These are phyloP conservation scores for Citrullus colocynthis DNA, from an alignment of 306 rosid genomes.

Conservation along the genomic window DNA sequence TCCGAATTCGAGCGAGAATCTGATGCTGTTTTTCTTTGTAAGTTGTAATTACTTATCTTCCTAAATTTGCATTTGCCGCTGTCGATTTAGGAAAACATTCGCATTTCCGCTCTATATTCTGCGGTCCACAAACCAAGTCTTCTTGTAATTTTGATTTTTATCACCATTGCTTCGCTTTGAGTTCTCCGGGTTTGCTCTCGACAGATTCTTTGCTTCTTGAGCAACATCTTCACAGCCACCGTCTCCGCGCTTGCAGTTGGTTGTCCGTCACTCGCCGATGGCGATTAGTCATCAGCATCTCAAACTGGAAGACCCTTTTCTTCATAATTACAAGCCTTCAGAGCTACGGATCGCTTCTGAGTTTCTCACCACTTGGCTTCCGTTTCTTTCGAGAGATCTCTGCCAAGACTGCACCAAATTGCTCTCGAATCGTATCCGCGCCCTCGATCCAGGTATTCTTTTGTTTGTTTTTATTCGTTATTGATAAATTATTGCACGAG, in stretches of 20 bases:
- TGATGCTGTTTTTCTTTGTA: neutral
- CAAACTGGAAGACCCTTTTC: constrained; percentile 38
- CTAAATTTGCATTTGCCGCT: neutral
- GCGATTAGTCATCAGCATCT: constrained; percentile 10
- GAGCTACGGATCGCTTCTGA: constrained; percentile 83
- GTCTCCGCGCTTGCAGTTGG: constrained; percentile 8
- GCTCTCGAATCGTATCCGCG: constrained; percentile 64
- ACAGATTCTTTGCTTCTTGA: neutral
- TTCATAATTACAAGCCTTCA: constrained; percentile 40
- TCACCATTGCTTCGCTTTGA: neutral
- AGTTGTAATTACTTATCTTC: neutral
- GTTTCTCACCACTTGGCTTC: constrained; percentile 73
- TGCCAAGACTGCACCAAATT: constrained; percentile 42
- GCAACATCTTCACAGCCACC: neutral
- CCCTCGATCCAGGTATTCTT: constrained; percentile 48
- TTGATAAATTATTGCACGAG: too few species aligned
- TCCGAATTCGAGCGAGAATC: neutral
- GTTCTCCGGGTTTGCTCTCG: neutral
- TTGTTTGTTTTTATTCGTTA: neutral
- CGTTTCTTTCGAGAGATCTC: constrained; percentile 82
- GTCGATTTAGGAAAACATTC: neutral
- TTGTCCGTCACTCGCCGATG: constrained; percentile 24
- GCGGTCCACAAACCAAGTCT: neutral
- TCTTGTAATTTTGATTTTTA: neutral
- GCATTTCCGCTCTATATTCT: neutral